Conservation (phyloP, 169 alveolate genomes). For the Neospora caninum region DNA sequence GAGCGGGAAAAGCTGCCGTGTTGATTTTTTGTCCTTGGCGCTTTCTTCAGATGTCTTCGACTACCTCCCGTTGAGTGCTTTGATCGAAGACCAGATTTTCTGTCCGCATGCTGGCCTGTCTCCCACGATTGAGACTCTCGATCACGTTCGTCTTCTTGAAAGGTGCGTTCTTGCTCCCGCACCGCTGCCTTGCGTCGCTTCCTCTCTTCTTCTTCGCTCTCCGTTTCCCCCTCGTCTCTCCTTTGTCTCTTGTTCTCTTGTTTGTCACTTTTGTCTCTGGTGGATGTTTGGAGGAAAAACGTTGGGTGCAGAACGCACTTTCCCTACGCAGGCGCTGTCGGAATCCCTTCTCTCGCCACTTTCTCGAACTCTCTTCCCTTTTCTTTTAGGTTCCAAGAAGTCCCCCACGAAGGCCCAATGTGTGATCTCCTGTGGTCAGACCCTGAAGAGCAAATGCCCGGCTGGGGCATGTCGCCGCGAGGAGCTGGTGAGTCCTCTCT, state of each 20-base stretch:
- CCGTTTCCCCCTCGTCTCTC: background rate
- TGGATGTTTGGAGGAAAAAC: too few relatives aligned
- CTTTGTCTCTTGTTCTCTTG: background rate
- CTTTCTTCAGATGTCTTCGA: slow-evolving; percentile 78
- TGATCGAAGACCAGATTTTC: slow-evolving; percentile 95
- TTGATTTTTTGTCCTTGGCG: background rate
- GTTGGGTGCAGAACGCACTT: too few relatives aligned
- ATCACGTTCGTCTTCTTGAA: slow-evolving; percentile 71
- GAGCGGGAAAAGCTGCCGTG: background rate
- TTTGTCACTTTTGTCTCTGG: background rate
- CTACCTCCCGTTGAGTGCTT: slow-evolving; percentile 96
- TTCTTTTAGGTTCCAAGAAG: slow-evolving; percentile 88
- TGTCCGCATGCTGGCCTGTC: slow-evolving; percentile 99
- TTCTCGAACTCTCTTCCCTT: background rate
- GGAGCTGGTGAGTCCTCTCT: slow-evolving; percentile 96
- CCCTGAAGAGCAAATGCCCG: slow-evolving; percentile 97
- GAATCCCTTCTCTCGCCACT: too few relatives aligned
- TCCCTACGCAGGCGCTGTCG: too few relatives aligned
- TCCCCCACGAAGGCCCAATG: slow-evolving; percentile 99
- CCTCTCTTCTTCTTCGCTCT: background rate
- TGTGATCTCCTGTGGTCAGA: slow-evolving; percentile 99
- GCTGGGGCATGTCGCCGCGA: slow-evolving; percentile 99
- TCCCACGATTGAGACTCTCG: slow-evolving; percentile 86
- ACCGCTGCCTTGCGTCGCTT: background rate
- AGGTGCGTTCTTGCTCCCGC: slow-evolving; percentile 31